Evolutionary conservation across 192 early-diverging fungal species (phyloP), one percentile per base, ranked within the genome.

Genomic region (Endogone sp.): DNA sequence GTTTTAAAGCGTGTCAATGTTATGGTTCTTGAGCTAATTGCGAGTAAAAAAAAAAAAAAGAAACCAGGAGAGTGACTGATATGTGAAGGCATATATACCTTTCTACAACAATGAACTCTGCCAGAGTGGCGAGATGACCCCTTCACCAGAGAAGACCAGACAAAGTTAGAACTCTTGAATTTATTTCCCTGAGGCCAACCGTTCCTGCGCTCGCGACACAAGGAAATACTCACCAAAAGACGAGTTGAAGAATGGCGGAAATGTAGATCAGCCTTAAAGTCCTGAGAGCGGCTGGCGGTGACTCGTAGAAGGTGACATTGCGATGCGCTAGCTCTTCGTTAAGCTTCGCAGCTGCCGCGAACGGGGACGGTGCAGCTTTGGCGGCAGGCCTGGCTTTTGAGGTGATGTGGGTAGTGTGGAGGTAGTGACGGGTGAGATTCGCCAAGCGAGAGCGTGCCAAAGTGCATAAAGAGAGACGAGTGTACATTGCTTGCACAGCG

Each of bases 191-290:
- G n/a, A 49, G 6, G 37, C 6, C 9, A 49, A 11, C 37, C 1
- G 37, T 49, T 49, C 37, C 16, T 16, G 37, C 37, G 6, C 37
- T 49, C 9, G 37, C 10, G 16, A 2, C 30, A 21, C 4, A 30
- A 20, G 37, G 2, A 8, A 25, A 28, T 22, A 13, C 57, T 62
- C 70, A 75, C 76, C 77, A 79, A 29, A 79, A 79, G 44, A 79
- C 65, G 11, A 79, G 59, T 32, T 79, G 77, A 2, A 79, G 72
- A 25, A 66, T 70, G 11, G 77, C 72, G 10, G 72, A 74, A 28
- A 79, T 62, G 61, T 79, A 79, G 60, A 79, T 62, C 23, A 70
- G 71, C n/a, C 59, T 58, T 37, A 79, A 79, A 20, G 72, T 79
- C 30, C 69, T 60, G 1, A 28, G 65, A 0, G 62, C 70, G 54